These are phyloP conservation scores for Ceratocystis lukuohia DNA, from an alignment of 2,329 filamentous ascomycete genomes.

Conservation along the genomic window DNA sequence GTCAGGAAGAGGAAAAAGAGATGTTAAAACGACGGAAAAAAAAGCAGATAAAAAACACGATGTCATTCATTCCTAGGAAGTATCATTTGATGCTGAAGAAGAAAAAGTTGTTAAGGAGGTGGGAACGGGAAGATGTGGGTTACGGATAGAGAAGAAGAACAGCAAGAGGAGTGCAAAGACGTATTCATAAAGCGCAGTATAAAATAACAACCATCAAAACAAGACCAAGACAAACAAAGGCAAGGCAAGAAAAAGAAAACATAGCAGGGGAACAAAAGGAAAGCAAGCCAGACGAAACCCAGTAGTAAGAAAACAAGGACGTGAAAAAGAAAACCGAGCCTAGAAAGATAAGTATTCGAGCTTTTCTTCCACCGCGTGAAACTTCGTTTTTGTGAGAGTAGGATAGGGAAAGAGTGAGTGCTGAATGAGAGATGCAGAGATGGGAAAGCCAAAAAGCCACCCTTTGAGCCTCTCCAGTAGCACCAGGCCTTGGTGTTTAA, in stretches of 20 bases:
- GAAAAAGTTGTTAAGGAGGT: not conserved
- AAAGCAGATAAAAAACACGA: conserved; percentile 8
- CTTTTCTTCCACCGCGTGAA: too few species aligned
- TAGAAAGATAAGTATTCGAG: not conserved
- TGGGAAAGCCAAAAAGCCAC: too few species aligned
- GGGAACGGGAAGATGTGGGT: not conserved
- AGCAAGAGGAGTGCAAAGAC: not conserved
- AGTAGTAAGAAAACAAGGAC: not conserved
- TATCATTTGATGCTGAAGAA: conserved; percentile 6
- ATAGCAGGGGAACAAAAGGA: not conserved
- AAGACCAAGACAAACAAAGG: not conserved
- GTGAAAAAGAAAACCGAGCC: not conserved
- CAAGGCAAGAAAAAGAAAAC: not conserved
- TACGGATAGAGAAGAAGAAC: not conserved
- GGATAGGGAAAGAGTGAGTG: not conserved
- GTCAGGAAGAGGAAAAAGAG: not conserved
- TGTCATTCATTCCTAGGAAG: conserved; percentile 2
- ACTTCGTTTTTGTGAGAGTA: not conserved
- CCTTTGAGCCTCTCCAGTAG: too few species aligned
- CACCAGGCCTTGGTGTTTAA: conserved; percentile 29
- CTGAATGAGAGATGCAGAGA: not conserved
- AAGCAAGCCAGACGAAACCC: not conserved
- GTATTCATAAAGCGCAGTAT: not conserved
- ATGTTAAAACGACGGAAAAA: not conserved
- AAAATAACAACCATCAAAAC: not conserved